Conservation (phyloP, 345 rosid species). For the Cochlearia excelsa region DNA sequence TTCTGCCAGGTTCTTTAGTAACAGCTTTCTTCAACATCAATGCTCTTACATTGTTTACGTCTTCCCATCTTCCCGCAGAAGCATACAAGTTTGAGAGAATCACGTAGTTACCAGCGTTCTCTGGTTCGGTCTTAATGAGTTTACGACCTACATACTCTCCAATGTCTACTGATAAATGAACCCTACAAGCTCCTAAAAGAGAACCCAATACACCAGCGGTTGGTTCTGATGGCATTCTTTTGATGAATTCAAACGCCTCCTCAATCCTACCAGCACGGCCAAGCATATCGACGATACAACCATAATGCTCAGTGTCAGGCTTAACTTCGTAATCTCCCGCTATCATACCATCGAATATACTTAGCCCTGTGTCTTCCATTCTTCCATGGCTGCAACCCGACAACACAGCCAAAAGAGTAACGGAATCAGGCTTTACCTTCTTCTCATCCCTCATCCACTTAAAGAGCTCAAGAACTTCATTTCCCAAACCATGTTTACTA, state of each 20-base stretch:
- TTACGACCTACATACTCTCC: conserved; percentile 59
- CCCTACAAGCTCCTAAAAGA: conserved; percentile 81
- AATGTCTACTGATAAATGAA: conserved; percentile 62
- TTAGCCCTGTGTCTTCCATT: conserved; percentile 67
- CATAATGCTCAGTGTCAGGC: conserved; percentile 75
- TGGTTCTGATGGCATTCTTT: conserved; percentile 69
- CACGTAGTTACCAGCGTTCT: conserved; percentile 76
- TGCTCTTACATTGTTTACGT: conserved; percentile 56
- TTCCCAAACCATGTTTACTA: conserved; percentile 76
- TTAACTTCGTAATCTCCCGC: conserved; percentile 43
- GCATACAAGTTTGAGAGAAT: conserved; percentile 85
- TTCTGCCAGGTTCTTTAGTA: conserved; percentile 79
- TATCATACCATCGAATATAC: conserved; percentile 55
- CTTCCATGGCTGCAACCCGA: conserved; percentile 95
- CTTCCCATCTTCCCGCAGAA: conserved; percentile 82
- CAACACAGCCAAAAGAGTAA: conserved; percentile 75
- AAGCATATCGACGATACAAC: conserved; percentile 80
- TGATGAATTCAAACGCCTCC: conserved; percentile 58
- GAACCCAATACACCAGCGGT: conserved; percentile 82
- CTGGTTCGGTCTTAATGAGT: conserved; percentile 74
- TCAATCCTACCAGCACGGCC: conserved; percentile 80
- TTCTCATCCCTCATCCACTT: conserved; percentile 59
- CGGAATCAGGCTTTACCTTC: conserved; percentile 60
- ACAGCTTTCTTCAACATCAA: conserved; percentile 72
- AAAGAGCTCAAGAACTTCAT: conserved; percentile 63